Evolutionary conservation across 768 basidiomycete genomes (phyloP), one percentile per base, ranked within the genome.

Genomic region (Leccinum variicolor): DNA sequence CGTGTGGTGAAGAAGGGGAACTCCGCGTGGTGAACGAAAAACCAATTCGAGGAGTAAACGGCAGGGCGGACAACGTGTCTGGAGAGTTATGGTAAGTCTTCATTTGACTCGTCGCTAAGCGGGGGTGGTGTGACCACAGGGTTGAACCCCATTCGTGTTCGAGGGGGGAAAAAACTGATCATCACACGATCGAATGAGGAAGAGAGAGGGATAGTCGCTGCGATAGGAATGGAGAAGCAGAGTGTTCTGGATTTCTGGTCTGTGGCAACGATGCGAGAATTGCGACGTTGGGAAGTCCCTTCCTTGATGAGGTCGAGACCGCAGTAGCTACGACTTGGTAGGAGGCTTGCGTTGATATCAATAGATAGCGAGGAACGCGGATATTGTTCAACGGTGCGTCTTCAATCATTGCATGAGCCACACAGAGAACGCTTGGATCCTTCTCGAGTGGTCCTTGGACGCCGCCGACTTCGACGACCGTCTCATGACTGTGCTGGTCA

Each of bases 321-420:
- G 34, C 15, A 15, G 25, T 19, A 21, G 23, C 29, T 33, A 47
- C 39, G 39, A 26, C 33, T 45, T 31, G 21, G 54, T 31, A 31
- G 31, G 31, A 31, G 31, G 31, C 31, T 31, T 31, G 31, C 31
- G 11, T 11, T 31, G 11, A 31, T 31, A 31, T 31, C 31, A 13
- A 31, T 13, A 31, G 31, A 41, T 36, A 19, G 36, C 64, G 65
- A 64, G 53, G 53, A 63, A 59, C 52, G 29, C 62, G 65, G 65
- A 65, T 6, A 53, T 59, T 29, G 53, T 28, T 48, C 43, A 39
- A 36, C 43, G 33, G 39, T 31, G 15, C 28, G 34, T 8, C 47
- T 43, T 39, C 23, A 14, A 55, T 53, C 29, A 28, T 39, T 26
- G 51, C 47, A 6, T 33, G 49, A 41, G 21, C 28, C 34, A 56